Base-by-base conservation (phyloP, 2,329 filamentous ascomycete genomes). In the Diaporthe batatas region DNA sequence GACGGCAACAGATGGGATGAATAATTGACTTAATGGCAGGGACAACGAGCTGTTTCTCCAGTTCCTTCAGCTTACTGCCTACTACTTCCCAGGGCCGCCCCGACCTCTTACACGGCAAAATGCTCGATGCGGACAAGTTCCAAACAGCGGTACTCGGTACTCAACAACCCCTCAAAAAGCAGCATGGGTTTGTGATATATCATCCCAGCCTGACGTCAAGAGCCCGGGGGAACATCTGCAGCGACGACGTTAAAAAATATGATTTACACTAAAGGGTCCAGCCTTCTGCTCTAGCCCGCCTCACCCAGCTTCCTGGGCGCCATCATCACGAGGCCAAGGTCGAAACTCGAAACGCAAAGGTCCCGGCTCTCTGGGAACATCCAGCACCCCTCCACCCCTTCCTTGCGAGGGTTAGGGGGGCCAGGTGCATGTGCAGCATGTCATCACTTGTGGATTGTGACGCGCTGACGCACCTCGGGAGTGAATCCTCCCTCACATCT, bases 161-260 rank as follows among this genome's bases (percentile, higher is more conserved):
- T 65, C 59, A 32, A 23, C 36, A 44, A 44, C 44, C 62, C 62
- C 47, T 47, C 62, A 53, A 12, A 12, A 39, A 67, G 21, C 62
- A 36, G 44, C 44, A 65, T 39, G 44, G 62, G 44, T 36, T 36
- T 29, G 29, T 49, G 18, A 36, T 23, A 51, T 51, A 49, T 65
- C 62, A 51, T 65, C 62, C 34, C 32, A 65, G 44, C 62, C 39
- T 67, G 62, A 53, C 44, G 62, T 67, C 62, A 67, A 67, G 53
- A 39, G 47, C 23, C 47, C 32, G 32, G 32, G 8, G 14, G 21
- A 39, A 7, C 2, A 5, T 25, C 39, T 25, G 21, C 57, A n/a
- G 29, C 59, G 47, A 42, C 62, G 21, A 25, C 7, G 34, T 16
- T 2, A 1, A 29, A 21, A 32, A 67, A 53, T 39, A 67, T 53